Evolutionary conservation across 2,329 filamentous ascomycete species (phyloP).

Genomic region (Sclerotinia minor): DNA sequence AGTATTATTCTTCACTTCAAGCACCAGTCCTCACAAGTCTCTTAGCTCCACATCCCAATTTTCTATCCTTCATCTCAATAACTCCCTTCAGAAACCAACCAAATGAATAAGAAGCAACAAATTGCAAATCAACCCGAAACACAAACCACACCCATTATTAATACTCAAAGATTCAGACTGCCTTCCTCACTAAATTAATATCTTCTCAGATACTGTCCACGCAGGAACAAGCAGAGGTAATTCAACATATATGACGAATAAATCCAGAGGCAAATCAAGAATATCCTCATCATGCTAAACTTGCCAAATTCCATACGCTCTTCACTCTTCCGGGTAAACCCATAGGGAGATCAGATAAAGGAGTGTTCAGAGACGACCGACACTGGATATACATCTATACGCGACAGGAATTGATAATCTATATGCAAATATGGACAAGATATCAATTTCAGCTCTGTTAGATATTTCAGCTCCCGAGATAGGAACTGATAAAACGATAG

Average conservation of each 20-base stretch:
- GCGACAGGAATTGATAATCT: conserved; percentile 34
- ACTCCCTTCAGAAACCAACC: conserved; percentile 39
- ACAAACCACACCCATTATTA: conserved; percentile 40
- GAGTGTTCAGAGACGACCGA: conserved; percentile 40
- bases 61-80: too few species aligned
- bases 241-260: conserved; percentile 36
- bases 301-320: conserved; percentile 37
- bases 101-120: conserved; percentile 42
- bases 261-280: conserved; percentile 39
- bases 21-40: too few species aligned
- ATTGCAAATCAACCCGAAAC: conserved; percentile 43
- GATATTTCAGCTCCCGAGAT: neutral
- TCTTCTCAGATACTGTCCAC: neutral
- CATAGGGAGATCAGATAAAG: conserved; percentile 42
- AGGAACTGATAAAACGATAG: neutral
- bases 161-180: conserved; percentile 41
- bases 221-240: neutral
- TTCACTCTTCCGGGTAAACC: conserved; percentile 40
- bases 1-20: too few species aligned
- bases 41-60: too few species aligned
- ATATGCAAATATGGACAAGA: neutral
- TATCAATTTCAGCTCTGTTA: neutral
- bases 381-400: conserved; percentile 40
- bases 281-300: conserved; percentile 37
- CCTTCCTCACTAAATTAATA: conserved; percentile 42